phyloP scores from a whole-genome alignment of 192 early-diverging fungal species.

The Backusella tarrabulga region DNA sequence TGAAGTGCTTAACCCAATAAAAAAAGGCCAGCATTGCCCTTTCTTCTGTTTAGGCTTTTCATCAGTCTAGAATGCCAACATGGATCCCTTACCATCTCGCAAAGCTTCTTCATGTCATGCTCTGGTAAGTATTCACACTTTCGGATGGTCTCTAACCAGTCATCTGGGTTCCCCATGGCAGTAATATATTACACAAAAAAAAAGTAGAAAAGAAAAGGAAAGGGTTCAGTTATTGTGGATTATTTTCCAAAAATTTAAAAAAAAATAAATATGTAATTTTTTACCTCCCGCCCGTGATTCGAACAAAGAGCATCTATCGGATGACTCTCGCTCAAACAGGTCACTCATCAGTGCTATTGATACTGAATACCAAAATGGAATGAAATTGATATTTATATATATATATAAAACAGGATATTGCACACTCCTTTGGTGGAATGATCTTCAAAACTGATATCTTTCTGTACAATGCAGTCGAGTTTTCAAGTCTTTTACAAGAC shows the following conservation, averaged over 20 bases:
- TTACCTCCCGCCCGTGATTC: neutral
- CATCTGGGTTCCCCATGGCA: constrained; percentile 77
- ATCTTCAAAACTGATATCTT: neutral
- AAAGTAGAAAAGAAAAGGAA: neutral
- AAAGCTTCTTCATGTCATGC: constrained; percentile 94
- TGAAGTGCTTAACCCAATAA: neutral
- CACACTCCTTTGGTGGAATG: neutral
- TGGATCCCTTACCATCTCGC: constrained; percentile 78
- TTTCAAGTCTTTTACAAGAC: neutral
- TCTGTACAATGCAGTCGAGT: neutral
- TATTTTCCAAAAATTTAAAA: neutral
- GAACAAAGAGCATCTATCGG: neutral
- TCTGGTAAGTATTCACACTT: constrained; percentile 94
- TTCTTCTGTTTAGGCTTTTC: neutral
- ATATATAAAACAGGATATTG: neutral
- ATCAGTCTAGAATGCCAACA: neutral
- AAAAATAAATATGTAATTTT: neutral
- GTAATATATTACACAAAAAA: neutral
- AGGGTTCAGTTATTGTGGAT: neutral
- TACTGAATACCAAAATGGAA: too few relatives aligned
- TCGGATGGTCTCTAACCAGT: constrained; percentile 92
- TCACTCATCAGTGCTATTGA: neutral
- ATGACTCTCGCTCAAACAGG: neutral
- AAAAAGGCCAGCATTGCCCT: neutral
- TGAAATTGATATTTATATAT: too few relatives aligned